Evolutionary conservation across 805 yeast genomes (phyloP).

Genomic region (Kodamaea hsintzibuensis): DNA sequence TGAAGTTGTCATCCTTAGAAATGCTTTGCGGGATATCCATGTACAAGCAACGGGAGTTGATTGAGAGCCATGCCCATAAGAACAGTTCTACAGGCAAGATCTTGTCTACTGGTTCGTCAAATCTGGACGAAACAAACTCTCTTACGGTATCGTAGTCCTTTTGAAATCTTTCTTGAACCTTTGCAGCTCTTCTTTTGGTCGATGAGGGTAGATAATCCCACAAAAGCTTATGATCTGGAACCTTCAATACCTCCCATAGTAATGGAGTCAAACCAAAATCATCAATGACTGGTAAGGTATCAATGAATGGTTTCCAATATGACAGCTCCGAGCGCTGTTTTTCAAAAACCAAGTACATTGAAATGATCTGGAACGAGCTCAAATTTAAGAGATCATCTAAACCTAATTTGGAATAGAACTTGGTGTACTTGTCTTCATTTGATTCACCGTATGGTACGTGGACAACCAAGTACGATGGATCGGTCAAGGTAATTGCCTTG

Average conservation of each 20-base stretch:
- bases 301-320: constrained; percentile 70
- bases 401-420: constrained; percentile 31
- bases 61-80: constrained; percentile 80
- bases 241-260: constrained; percentile 50
- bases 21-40: constrained; percentile 62
- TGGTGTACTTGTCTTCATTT: constrained; percentile 24
- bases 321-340: constrained; percentile 37
- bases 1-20: constrained; percentile 63
- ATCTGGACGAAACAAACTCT: constrained; percentile 20
- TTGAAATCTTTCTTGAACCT: constrained; percentile 44
- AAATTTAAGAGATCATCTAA: constrained; percentile 40
- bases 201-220: constrained; percentile 46
- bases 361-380: constrained; percentile 60
- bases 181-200: constrained; percentile 37
- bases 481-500: constrained; percentile 27
- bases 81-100: neutral
- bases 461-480: constrained; percentile 19
- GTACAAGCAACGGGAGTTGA: constrained; percentile 89
- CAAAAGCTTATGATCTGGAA: constrained; percentile 25
- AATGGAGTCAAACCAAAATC: constrained; percentile 64
- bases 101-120: neutral
- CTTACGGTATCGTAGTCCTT: constrained; percentile 45
- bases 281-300: constrained; percentile 55
- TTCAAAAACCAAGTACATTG: constrained; percentile 53
- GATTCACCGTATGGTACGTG: constrained; percentile 24